These are phyloP conservation scores for Marsdenia floribunda DNA, from an alignment of 257 asterid species.

Conservation along the genomic window DNA sequence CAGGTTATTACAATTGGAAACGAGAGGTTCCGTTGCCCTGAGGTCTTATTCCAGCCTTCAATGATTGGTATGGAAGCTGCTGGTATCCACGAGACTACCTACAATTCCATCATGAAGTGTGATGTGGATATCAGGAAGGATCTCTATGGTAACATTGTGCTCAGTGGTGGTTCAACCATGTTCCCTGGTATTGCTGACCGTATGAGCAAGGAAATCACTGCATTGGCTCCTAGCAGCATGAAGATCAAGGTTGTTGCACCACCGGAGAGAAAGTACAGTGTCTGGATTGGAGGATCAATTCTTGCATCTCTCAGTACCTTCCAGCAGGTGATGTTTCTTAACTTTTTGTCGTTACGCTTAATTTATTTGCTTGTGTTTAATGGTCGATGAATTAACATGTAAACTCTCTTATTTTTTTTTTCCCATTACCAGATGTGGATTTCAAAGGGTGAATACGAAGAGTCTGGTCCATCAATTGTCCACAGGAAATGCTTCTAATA, in stretches of 20 bases:
- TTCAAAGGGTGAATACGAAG: constrained; percentile 43
- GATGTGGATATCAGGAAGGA: constrained; percentile 53
- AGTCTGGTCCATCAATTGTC: constrained; percentile 49
- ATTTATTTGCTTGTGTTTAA: background rate
- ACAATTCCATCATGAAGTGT: constrained; percentile 49
- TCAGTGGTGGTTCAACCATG: constrained; percentile 51
- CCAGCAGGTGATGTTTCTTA: constrained; percentile 34
- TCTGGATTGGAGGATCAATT: constrained; percentile 52
- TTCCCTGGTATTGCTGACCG: constrained; percentile 52
- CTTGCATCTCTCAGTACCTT: constrained; percentile 50
- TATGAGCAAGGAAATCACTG: constrained; percentile 51
- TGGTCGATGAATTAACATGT: background rate
- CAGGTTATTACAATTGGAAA: constrained; percentile 47
- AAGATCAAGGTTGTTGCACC: constrained; percentile 53
- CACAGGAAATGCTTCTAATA: constrained; percentile 51
- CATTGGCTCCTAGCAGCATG: constrained; percentile 52
- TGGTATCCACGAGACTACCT: constrained; percentile 48
- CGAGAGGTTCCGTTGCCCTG: constrained; percentile 50
- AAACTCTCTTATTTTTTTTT: background rate
- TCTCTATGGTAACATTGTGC: constrained; percentile 48
- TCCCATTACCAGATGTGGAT: constrained; percentile 40
- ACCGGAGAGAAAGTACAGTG: constrained; percentile 52
- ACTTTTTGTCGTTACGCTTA: background rate
- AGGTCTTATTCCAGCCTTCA: constrained; percentile 47
- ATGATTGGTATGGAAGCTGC: constrained; percentile 52